Evolutionary conservation across 805 yeast genomes (phyloP), one percentile per base, ranked within the genome.

Genomic region (Suhomyces sp.): DNA sequence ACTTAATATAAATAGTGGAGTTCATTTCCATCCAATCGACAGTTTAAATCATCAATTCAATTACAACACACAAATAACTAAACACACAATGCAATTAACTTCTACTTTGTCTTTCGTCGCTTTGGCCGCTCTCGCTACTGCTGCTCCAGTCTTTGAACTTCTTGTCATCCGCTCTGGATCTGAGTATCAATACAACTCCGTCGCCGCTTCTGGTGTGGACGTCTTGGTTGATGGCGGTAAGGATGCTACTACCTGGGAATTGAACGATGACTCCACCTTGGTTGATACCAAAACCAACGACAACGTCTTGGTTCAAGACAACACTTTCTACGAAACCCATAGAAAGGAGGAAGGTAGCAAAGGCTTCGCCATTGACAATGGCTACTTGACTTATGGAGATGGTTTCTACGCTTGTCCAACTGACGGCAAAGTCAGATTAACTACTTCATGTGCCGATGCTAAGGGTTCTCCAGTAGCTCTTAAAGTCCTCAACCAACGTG

Each of bases 141-240:
- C 71, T 17, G 66, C 63, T 10, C 57, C 55, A 48, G 49, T 59
- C 15, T 58, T 67, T 51, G 47, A 54, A 26, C 55, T 63, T 15
- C 51, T 65, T 31, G 53, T 62, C 36, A 63, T 67, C 38, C 60
- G 62, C 41, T 67, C 71, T 8, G 72, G 69, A 7, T 59, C 69
- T 8, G 49, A 46, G 8, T 63, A 58, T 59, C 72, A 68, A 42
- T 66, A 62, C 55, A 31, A 46, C 50, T 29, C 52, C 23, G 40
- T 54, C 27, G 38, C 46, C 29, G 24, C 54, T 8, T 46, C 46
- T 19, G 54, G 54, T 31, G 50, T 51, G 10, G 47, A 44, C 27
- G 29, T 55, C 8, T 49, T 53, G 17, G 48, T 51, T 51, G 61
- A 57, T 15, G 57, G 55, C 9, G 19, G 36, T 33, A n/a, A 51